These are phyloP conservation scores for Tolypocladium amazonense DNA, from an alignment of 2,329 filamentous ascomycete genomes.

Conservation along the genomic window DNA sequence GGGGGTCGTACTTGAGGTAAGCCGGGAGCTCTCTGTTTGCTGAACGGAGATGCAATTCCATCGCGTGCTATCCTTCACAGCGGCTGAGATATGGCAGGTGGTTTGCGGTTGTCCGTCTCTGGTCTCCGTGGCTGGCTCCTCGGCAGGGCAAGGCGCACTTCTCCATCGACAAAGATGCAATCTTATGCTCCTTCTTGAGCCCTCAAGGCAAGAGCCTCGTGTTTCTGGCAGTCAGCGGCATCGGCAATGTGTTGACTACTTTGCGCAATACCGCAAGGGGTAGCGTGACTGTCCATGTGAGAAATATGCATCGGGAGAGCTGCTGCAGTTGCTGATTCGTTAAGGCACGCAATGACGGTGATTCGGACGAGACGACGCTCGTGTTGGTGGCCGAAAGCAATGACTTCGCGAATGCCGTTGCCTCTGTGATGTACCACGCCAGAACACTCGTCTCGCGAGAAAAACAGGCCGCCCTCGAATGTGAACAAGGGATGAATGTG, in stretches of 20 bases:
- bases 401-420: conserved; percentile 64
- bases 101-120: conserved; percentile 72
- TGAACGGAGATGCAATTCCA: too few species aligned
- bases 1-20: conserved; percentile 42
- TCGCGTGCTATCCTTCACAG: neutral
- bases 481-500: conserved; percentile 33
- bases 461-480: conserved; percentile 31
- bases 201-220: conserved; percentile 64
- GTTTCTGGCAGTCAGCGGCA: conserved; percentile 65
- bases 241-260: conserved; percentile 58
- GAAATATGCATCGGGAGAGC: conserved; percentile 12
- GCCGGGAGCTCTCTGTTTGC: conserved; percentile 3
- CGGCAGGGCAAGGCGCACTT: conserved; percentile 64
- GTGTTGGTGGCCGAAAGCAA: conserved; percentile 63
- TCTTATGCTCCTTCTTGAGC: conserved; percentile 70
- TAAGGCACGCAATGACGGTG: conserved; percentile 57
- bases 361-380: conserved; percentile 40
- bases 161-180: conserved; percentile 62
- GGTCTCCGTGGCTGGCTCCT: conserved; percentile 81
- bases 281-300: conserved; percentile 55
- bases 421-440: conserved; percentile 81
- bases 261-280: conserved; percentile 57
- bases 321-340: conserved; percentile 4
- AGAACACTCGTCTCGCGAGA: conserved; percentile 37
- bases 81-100: conserved; percentile 37